Percentiles rank a stretch among this genome's conserved stretches.
Evolutionary conservation across 768 basidiomycete genomes (phyloP).

Genomic region (Clavaria fumosa): DNA sequence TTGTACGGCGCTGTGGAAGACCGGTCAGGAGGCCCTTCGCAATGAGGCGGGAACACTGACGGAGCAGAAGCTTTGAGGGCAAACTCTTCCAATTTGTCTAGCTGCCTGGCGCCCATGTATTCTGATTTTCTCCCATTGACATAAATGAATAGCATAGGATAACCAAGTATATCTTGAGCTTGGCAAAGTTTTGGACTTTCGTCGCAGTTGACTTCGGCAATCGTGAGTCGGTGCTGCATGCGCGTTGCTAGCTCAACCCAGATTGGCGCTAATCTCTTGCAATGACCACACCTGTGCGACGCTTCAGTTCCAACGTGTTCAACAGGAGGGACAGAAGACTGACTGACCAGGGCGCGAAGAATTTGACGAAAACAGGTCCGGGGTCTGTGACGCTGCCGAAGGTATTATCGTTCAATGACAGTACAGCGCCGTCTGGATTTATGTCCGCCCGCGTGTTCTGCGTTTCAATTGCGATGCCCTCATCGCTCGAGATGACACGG

Average conservation of each 20-base stretch:
- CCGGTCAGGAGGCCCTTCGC: too few species aligned
- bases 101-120: constrained; percentile 56
- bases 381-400: constrained; percentile 25
- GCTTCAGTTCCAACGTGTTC: neutral
- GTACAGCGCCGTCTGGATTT: constrained; percentile 25
- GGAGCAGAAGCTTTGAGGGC: constrained; percentile 57
- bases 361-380: constrained; percentile 40
- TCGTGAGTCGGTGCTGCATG: constrained; percentile 54
- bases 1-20: constrained; percentile 26
- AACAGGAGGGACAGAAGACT: neutral
- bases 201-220: constrained; percentile 89
- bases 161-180: constrained; percentile 53
- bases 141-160: constrained; percentile 70
- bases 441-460: constrained; percentile 14
- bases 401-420: constrained; percentile 20
- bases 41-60: constrained; percentile 33
- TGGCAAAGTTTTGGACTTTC: constrained; percentile 51
- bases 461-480: too few species aligned
- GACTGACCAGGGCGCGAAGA: constrained; percentile 77
- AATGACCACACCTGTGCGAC: constrained; percentile 87
- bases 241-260: constrained; percentile 63
- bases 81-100: constrained; percentile 60
- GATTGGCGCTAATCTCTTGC: constrained; percentile 79
- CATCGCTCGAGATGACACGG: too few species aligned
- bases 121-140: constrained; percentile 47